phyloP scores from a whole-genome alignment of 805 yeast genomes.

The Wickerhamomyces rabaulensis region DNA sequence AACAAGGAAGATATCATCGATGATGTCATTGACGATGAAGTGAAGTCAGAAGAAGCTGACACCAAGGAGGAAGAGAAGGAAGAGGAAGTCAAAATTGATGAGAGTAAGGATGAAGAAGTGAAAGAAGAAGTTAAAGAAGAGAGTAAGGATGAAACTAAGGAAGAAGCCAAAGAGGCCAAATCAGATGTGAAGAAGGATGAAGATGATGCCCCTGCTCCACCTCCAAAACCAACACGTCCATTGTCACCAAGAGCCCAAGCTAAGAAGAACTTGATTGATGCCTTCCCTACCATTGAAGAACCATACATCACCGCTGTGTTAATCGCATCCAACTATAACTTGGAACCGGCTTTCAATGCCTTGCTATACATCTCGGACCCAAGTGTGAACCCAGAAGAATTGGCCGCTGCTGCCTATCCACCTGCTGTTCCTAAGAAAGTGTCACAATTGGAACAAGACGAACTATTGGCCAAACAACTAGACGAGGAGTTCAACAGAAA shows the following conservation, averaged over 20 bases:
- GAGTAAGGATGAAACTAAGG: neutral
- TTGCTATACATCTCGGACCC: conserved; percentile 78
- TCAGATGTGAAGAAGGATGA: conserved; percentile 1
- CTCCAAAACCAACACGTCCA: conserved; percentile 56
- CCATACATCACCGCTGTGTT: conserved; percentile 69
- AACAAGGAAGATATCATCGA: conserved; percentile 9
- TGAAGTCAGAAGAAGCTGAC: neutral
- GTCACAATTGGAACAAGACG: conserved; percentile 63
- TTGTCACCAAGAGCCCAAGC: conserved; percentile 51
- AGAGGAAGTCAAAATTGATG: conserved; percentile 9
- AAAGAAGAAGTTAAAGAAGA: conserved; percentile 8
- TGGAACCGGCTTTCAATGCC: conserved; percentile 88
- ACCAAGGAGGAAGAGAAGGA: conserved; percentile 2
- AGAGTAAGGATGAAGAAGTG: conserved; percentile 3
- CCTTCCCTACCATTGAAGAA: conserved; percentile 77
- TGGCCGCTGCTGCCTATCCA: conserved; percentile 17
- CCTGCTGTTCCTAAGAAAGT: conserved; percentile 26
- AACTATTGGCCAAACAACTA: conserved; percentile 71
- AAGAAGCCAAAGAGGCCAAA: conserved; percentile 5
- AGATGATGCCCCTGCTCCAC: conserved; percentile 26
- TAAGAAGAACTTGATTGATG: conserved; percentile 63
- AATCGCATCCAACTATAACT: conserved; percentile 76
- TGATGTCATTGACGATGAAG: neutral
- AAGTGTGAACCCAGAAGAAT: conserved; percentile 40
- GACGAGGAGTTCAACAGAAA: conserved; percentile 54